A percentile compares a stretch with the other conserved stretches of the same genome.
These are phyloP conservation scores for Avena eriantha DNA, from an alignment of 176 grass and related monocot genomes.

Conservation along the genomic window DNA sequence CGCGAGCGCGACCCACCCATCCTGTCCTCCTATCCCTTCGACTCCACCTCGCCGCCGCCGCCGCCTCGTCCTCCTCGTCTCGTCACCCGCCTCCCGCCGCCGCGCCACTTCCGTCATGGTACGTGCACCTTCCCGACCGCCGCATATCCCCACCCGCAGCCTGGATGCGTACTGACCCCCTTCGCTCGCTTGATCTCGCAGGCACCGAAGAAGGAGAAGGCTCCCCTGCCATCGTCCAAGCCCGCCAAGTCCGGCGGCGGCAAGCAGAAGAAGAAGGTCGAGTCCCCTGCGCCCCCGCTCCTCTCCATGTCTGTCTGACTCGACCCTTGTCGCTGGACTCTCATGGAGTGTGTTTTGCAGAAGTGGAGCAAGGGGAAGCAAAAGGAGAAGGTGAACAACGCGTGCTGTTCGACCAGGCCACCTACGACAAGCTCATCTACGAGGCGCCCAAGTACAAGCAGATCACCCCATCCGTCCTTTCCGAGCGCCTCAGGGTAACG, in stretches of 20 bases:
- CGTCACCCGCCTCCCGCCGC: not conserved
- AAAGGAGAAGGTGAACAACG: constrained; percentile 68
- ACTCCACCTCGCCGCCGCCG: not conserved
- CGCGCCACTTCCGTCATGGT: constrained; percentile 14
- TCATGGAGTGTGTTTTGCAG: constrained; percentile 23
- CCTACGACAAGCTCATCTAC: constrained; percentile 54
- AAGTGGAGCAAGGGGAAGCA: constrained; percentile 74
- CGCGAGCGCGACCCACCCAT: not conserved
- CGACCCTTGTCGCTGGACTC: not conserved
- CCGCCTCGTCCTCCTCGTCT: not conserved
- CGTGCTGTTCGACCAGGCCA: constrained; percentile 61
- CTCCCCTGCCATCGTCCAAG: constrained; percentile 56
- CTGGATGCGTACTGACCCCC: not conserved
- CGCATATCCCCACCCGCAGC: not conserved
- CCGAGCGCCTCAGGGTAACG: constrained; percentile 54
- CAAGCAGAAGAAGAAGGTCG: constrained; percentile 68
- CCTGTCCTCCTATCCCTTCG: not conserved
- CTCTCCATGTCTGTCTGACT: no score
- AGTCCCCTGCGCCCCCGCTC: not conserved
- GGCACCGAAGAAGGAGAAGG: constrained; percentile 67
- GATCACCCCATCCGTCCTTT: constrained; percentile 57
- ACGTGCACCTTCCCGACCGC: not conserved
- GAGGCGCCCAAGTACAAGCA: constrained; percentile 62
- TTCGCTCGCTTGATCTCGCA: constrained; percentile 8
- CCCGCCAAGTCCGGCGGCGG: constrained; percentile 66